Conservation (phyloP, 164 flowering plant genomes). For the Magnolia kwangsiensis region DNA sequence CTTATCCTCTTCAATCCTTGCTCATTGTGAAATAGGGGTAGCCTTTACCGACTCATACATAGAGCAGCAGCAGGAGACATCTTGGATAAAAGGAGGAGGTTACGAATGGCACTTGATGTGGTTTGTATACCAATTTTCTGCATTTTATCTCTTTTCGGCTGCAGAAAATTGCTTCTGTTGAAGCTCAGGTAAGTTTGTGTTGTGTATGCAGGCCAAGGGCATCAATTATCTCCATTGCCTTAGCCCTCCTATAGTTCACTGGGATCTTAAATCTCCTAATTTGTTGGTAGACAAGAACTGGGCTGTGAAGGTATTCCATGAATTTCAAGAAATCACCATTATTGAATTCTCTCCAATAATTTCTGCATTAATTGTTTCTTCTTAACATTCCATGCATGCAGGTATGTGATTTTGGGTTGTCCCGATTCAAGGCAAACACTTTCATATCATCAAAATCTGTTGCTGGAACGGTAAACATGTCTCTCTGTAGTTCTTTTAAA, state of each 20-base stretch:
- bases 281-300: conserved; percentile 94
- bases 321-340: background rate
- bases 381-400: conserved; percentile 21
- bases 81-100: conserved; percentile 69
- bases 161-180: background rate
- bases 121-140: conserved; percentile 35
- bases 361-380: background rate
- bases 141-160: background rate
- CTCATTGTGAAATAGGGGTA: conserved; percentile 60
- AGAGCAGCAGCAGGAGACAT: conserved; percentile 73
- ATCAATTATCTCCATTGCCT: conserved; percentile 89
- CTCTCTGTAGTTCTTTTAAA: background rate
- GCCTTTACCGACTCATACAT: conserved; percentile 79
- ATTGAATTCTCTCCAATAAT: background rate
- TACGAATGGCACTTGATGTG: conserved; percentile 97
- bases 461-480: conserved; percentile 85
- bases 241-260: conserved; percentile 84
- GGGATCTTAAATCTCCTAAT: conserved; percentile 97
- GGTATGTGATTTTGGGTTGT: conserved; percentile 97
- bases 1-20: background rate
- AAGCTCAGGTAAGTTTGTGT: background rate
- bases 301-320: conserved; percentile 71
- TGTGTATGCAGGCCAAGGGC: conserved; percentile 75
- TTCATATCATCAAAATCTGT: conserved; percentile 92
- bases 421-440: conserved; percentile 92